Percentiles rank a stretch among this genome's conserved stretches.
Evolutionary conservation across 345 rosid species (phyloP).

Genomic region (Euphorbia tirucalli): DNA sequence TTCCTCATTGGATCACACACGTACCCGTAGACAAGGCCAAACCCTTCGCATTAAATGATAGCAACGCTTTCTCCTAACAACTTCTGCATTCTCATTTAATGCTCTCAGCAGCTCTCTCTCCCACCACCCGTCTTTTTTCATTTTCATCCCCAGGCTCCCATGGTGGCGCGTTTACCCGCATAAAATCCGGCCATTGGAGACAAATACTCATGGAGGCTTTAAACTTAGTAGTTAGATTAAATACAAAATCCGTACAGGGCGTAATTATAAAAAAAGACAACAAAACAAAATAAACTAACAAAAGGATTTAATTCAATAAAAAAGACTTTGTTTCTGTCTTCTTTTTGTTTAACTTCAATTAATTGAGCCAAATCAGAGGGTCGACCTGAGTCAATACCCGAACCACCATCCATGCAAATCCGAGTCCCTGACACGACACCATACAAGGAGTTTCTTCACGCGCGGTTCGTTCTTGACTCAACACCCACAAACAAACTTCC

Average conservation of each 20-base stretch:
- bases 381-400: constrained; percentile 99
- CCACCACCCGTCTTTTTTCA: no score
- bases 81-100: constrained; percentile 39
- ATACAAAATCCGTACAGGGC: not conserved
- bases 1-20: not conserved
- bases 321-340: not conserved
- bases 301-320: constrained; percentile 12
- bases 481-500: constrained; percentile 44
- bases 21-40: constrained; percentile 13
- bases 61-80: constrained; percentile 28
- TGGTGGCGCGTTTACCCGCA: not conserved
- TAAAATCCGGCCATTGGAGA: no score
- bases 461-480: constrained; percentile 99
- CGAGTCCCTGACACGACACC: constrained; percentile 14
- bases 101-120: not conserved
- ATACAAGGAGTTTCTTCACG: constrained; percentile 59
- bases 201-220: no score
- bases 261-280: not conserved
- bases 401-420: constrained; percentile 87
- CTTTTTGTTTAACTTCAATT: not conserved
- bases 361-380: constrained; percentile 39
- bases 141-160: not conserved
- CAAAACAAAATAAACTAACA: not conserved
- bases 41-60: constrained; percentile 30
- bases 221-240: not conserved